These are phyloP conservation scores for Leccinum pellstonianum DNA, from an alignment of 768 basidiomycete genomes.

Conservation along the genomic window DNA sequence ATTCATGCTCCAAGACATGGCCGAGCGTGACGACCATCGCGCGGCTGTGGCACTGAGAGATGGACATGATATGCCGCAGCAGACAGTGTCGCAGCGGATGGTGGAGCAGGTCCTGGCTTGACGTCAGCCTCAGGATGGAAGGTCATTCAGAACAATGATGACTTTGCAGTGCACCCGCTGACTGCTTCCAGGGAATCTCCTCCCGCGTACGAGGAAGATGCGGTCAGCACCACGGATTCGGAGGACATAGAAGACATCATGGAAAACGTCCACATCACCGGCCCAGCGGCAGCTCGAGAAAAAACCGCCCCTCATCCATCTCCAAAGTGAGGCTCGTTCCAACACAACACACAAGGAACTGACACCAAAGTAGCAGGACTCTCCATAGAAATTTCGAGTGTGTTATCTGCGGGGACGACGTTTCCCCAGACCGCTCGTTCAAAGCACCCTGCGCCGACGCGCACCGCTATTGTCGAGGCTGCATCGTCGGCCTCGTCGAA, in stretches of 20 bases:
- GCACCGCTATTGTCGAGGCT: conserved; percentile 48
- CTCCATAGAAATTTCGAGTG: conserved; percentile 26
- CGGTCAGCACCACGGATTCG: neutral
- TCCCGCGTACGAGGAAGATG: neutral
- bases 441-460: conserved; percentile 37
- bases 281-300: neutral
- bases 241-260: neutral
- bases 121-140: neutral
- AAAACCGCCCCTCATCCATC: neutral
- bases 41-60: conserved; percentile 40
- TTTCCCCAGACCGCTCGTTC: conserved; percentile 28
- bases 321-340: conserved; percentile 4
- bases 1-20: conserved; percentile 34
- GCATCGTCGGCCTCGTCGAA: conserved; percentile 41
- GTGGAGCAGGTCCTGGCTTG: conserved; percentile 3
- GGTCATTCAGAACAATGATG: conserved; percentile 4
- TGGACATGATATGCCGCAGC: conserved; percentile 24
- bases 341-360: neutral
- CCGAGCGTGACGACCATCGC: conserved; percentile 40
- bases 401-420: conserved; percentile 41
- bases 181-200: conserved; percentile 9
- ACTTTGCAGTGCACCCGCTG: neutral
- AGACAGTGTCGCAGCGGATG: conserved; percentile 17
- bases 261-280: conserved; percentile 1
- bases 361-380: conserved; percentile 6